Conservation (phyloP, 2,329 filamentous ascomycete species). For the Epichloe aotearoae region DNA sequence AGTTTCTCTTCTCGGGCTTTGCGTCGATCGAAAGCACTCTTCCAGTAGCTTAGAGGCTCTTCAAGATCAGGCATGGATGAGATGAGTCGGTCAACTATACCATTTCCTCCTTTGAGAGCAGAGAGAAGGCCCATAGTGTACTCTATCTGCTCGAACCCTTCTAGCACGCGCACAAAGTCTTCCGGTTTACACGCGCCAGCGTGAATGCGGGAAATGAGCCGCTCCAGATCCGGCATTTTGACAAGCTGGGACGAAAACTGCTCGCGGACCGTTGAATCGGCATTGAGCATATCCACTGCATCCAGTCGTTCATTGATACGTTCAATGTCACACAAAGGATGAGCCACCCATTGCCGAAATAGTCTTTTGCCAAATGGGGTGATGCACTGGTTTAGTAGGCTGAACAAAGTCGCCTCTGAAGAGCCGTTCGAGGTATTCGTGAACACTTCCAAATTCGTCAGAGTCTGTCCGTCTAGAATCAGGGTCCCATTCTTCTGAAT, state of each 20-base stretch:
- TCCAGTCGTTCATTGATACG: conserved; percentile 91
- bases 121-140: conserved; percentile 76
- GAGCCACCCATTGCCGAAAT: conserved; percentile 94
- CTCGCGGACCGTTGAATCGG: conserved; percentile 66
- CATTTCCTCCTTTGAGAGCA: conserved; percentile 61
- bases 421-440: conserved; percentile 84
- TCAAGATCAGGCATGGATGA: conserved; percentile 73
- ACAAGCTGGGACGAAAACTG: conserved; percentile 79
- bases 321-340: conserved; percentile 72
- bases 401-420: conserved; percentile 75
- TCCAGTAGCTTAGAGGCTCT: conserved; percentile 69
- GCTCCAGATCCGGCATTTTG: conserved; percentile 87
- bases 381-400: conserved; percentile 82
- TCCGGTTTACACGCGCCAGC: conserved; percentile 80
- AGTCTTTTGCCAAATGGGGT: conserved; percentile 95
- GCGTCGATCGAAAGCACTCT: conserved; percentile 74
- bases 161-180: conserved; percentile 85
- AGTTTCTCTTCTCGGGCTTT: conserved; percentile 69
- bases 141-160: conserved; percentile 96
- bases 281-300: conserved; percentile 85
- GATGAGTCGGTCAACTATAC: conserved; percentile 74
- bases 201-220: conserved; percentile 87
- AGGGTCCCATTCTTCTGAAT: conserved; percentile 84
- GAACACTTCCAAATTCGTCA: conserved; percentile 97
- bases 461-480: conserved; percentile 85